Base-by-base conservation (phyloP, 495 filamentous ascomycete species). In the Lichenothelia convexa region DNA sequence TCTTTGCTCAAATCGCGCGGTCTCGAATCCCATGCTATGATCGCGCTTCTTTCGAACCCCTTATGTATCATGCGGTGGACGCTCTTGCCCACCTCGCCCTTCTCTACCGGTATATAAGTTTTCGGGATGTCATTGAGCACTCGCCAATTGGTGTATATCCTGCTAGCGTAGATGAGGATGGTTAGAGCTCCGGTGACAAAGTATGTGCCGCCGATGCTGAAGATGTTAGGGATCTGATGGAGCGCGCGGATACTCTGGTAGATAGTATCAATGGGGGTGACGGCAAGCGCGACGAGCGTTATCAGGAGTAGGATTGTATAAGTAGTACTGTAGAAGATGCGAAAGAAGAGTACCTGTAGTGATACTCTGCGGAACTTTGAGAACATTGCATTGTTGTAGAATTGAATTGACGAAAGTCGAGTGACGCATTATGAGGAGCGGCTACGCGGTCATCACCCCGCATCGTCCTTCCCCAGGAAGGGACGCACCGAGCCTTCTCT, bases 121-220 rank as follows among this genome's bases (percentile, higher is more conserved):
- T 84, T 85, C 1, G 91, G 91, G 34, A 97, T 94, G 2, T 67
- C 75, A 1, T 73, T 63, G 17, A 97, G 65, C 9, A 78, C 74
- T 22, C 63, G 78, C 24, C 81, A 71, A 47, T 78, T 86, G 18
- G 84, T 80, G 55, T 84, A 94, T n/a, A 95, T 68, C n/a, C 91
- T 66, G 18, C 73, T 71, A 21, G 75, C 68, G 44, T 94, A 95
- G 43, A 95, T 71, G 29, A 93, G 70, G 24, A 71, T 51, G 18
- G 79, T 66, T 35, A 87, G 48, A 17, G 80, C 30, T 24, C 78
- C 67, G 30, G 84, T 85, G 18, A 86, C 59, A 32, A 91, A 49
- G 50, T 91, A 87, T 45, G 67, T 68, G 31, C 81, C 75, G 13
- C 70, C 74, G 53, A 93, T 70, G 53, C 89, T 70, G 59, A 93